Evolutionary conservation across 1,139 yeast genomes (phyloP).

Genomic region (Yamadazyma membranifaciens): DNA sequence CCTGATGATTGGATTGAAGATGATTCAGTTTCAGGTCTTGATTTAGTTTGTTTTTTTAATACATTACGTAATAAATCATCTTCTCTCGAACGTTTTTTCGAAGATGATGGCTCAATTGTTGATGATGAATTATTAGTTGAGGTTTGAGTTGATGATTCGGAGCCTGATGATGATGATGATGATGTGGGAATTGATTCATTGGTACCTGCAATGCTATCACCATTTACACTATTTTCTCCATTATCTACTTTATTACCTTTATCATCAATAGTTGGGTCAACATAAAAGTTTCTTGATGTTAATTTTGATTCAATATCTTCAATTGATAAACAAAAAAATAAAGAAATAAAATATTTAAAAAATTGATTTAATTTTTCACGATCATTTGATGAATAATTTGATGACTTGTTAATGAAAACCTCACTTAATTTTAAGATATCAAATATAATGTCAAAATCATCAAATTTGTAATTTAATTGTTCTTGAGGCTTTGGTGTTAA

Average conservation of each 20-base stretch:
- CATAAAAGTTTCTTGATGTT: slow-evolving; percentile 9
- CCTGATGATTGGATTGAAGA: slow-evolving; percentile 32
- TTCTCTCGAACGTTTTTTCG: slow-evolving; percentile 57
- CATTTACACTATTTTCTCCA: slow-evolving; percentile 10
- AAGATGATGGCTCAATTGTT: slow-evolving; percentile 10
- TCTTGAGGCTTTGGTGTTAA: slow-evolving; percentile 82
- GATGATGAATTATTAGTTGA: not conserved
- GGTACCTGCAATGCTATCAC: not conserved
- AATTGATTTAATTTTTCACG: slow-evolving; percentile 75
- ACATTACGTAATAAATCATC: slow-evolving; percentile 73
- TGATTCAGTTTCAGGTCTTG: slow-evolving; percentile 36
- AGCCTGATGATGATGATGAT: not conserved
- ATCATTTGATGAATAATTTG: slow-evolving; percentile 78
- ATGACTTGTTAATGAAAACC: slow-evolving; percentile 65
- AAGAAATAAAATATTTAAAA: slow-evolving; percentile 64
- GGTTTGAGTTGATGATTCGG: not conserved
- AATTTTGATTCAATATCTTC: slow-evolving; percentile 31
- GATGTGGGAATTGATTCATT: slow-evolving; percentile 4
- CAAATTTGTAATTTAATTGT: slow-evolving; percentile 68
- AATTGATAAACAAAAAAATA: slow-evolving; percentile 60
- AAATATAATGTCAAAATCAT: slow-evolving; percentile 64
- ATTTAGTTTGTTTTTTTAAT: slow-evolving; percentile 62
- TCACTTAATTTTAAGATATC: slow-evolving; percentile 73
- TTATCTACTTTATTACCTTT: slow-evolving; percentile 6
- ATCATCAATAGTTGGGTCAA: not conserved